Conservation (phyloP, 2,329 filamentous ascomycete species). For the Diaporthe caulivora region DNA sequence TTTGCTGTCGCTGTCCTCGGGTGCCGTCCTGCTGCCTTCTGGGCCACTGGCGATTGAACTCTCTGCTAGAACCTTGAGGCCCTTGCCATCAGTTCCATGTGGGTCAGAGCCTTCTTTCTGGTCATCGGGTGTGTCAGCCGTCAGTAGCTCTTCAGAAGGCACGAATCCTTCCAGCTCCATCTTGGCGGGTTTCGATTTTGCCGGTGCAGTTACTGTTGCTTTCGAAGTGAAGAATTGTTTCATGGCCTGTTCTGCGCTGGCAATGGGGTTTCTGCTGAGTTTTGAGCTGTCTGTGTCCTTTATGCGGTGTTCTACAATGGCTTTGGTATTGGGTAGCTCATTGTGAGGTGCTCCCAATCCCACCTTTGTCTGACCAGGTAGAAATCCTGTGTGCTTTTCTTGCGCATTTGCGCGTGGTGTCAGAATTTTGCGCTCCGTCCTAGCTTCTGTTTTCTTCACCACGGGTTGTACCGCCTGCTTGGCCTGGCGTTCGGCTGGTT, state of each 20-base stretch:
- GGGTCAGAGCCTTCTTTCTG: slow-evolving; percentile 1
- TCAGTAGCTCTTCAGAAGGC: slow-evolving; percentile 32
- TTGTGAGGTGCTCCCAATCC: not conserved
- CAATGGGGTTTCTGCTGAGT: not conserved
- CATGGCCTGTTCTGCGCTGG: not conserved
- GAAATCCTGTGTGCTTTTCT: not conserved
- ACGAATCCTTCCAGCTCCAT: not conserved
- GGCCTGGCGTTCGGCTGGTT: slow-evolving; percentile 26
- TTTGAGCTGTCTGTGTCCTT: not conserved
- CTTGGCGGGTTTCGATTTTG: not conserved
- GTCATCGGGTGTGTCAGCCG: slow-evolving; percentile 26
- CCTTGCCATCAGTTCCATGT: not conserved
- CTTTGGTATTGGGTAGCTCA: slow-evolving; percentile 5
- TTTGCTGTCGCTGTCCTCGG: slow-evolving; percentile 41
- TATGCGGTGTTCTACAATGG: not conserved
- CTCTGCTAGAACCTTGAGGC: not conserved
- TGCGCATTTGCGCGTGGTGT: slow-evolving; percentile 30
- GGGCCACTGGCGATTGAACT: not conserved
- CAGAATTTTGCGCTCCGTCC: not conserved
- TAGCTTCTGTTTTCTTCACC: slow-evolving; percentile 12
- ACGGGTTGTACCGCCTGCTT: slow-evolving; percentile 37
- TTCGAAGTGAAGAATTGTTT: not conserved
- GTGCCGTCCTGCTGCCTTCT: slow-evolving; percentile 35
- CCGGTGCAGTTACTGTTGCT: not conserved
- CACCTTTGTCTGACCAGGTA: not conserved